Evolutionary conservation across 176 grass and related monocot species (phyloP).

Genomic region (Cenchrus fungigraminus): DNA sequence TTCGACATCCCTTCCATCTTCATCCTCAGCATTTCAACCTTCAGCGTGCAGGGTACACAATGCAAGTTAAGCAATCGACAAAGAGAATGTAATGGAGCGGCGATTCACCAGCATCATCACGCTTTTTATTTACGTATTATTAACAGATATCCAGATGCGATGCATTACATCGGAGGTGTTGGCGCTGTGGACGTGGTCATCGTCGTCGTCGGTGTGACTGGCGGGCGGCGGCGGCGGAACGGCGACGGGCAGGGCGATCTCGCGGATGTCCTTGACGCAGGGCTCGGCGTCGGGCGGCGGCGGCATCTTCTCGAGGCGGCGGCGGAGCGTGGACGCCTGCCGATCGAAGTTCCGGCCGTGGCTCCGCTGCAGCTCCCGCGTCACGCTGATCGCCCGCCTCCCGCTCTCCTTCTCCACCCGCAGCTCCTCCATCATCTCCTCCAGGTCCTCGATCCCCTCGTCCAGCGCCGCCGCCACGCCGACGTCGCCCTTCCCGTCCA

Average conservation of each 20-base stretch:
- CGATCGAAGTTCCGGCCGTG: conserved; percentile 80
- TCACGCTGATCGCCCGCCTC: conserved; percentile 35
- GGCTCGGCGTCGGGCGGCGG: conserved; percentile 36
- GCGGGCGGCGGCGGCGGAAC: neutral
- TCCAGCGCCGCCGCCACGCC: conserved; percentile 55
- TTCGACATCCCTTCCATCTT: conserved; percentile 96
- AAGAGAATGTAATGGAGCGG: neutral
- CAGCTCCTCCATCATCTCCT: conserved; percentile 76
- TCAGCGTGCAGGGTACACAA: conserved; percentile 5
- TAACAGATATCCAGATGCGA: neutral
- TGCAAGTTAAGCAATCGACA: neutral
- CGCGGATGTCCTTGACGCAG: conserved; percentile 75
- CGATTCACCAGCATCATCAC: neutral
- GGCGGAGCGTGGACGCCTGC: conserved; percentile 77
- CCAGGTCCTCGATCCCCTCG: conserved; percentile 70
- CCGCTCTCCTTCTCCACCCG: conserved; percentile 65
- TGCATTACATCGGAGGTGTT: conserved; percentile 58
- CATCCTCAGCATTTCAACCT: conserved; percentile 81
- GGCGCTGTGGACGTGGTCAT: conserved; percentile 31
- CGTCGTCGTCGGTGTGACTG: conserved; percentile 34
- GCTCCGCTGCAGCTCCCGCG: conserved; percentile 54
- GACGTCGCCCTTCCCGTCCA: conserved; percentile 49
- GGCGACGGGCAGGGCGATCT: conserved; percentile 53
- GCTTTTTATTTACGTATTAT: neutral
- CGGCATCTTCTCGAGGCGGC: conserved; percentile 71